phyloP scores from a whole-genome alignment of 768 basidiomycete genomes.

The Tephrocybe sp. region DNA sequence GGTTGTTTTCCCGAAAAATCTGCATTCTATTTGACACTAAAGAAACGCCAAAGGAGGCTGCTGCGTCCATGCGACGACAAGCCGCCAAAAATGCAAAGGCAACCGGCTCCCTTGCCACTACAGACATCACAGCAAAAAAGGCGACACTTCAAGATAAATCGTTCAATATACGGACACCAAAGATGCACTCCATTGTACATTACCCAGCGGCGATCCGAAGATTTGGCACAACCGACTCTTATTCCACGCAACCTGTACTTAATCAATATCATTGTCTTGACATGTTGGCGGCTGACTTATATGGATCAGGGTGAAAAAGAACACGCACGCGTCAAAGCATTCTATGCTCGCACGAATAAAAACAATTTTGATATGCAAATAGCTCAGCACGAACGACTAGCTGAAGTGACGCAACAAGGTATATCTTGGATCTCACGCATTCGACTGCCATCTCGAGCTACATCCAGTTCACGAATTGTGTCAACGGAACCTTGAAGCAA shows the following conservation, averaged over 20 bases:
- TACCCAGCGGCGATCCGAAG: slow-evolving; percentile 19
- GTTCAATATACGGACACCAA: slow-evolving; percentile 24
- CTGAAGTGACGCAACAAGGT: too few relatives aligned
- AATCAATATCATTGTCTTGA: background rate
- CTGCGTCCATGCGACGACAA: background rate
- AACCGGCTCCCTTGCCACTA: too few relatives aligned
- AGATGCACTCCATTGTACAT: slow-evolving; percentile 29
- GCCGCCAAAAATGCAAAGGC: slow-evolving; percentile 1
- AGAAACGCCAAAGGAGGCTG: slow-evolving; percentile 11
- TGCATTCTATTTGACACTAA: slow-evolving; percentile 9
- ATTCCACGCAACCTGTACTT: slow-evolving; percentile 28
- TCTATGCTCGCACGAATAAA: slow-evolving; percentile 10
- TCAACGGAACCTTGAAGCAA: too few relatives aligned
- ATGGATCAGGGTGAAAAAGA: slow-evolving; percentile 8
- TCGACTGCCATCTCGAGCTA: too few relatives aligned
- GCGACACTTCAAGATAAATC: background rate
- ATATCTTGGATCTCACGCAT: too few relatives aligned
- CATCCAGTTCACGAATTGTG: too few relatives aligned
- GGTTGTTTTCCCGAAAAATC: slow-evolving; percentile 6
- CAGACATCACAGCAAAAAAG: background rate
- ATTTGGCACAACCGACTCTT: slow-evolving; percentile 32
- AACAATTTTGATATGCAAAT: slow-evolving; percentile 20
- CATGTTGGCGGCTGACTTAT: background rate
- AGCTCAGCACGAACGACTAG: background rate
- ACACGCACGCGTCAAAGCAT: slow-evolving; percentile 9